phyloP scores from a whole-genome alignment of 1,284 basidiomycete species.

The Cryptococcus jaspeensis region DNA sequence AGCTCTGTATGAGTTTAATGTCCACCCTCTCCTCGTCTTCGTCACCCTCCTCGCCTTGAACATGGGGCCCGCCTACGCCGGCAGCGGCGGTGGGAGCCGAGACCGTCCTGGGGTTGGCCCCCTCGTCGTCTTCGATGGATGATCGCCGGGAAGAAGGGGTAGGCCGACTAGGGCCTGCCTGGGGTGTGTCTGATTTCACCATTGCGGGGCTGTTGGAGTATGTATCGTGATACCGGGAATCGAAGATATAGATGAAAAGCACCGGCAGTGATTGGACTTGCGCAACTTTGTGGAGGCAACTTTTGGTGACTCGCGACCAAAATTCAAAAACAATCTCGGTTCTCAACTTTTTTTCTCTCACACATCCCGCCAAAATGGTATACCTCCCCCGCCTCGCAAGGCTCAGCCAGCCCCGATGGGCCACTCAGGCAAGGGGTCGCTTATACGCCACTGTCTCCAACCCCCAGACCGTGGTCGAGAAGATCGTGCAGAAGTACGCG shows the following conservation, averaged over 20 bases:
- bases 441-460: slow-evolving; percentile 42
- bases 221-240: not conserved
- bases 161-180: slow-evolving; percentile 16
- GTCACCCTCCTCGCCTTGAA: slow-evolving; percentile 16
- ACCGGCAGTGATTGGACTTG: slow-evolving; percentile 14
- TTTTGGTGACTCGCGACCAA: slow-evolving; percentile 4
- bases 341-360: not conserved
- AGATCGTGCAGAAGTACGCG: slow-evolving; percentile 95
- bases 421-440: slow-evolving; percentile 9
- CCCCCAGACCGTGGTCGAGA: slow-evolving; percentile 92
- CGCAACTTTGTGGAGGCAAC: not conserved
- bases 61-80: not conserved
- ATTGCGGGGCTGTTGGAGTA: not conserved
- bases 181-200: not conserved
- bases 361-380: slow-evolving; percentile 8
- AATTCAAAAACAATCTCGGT: slow-evolving; percentile 1
- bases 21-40: slow-evolving; percentile 24
- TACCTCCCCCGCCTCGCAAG: slow-evolving; percentile 9
- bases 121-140: not conserved
- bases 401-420: slow-evolving; percentile 4
- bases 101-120: no score
- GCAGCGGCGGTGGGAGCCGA: not conserved
- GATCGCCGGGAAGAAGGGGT: not conserved
- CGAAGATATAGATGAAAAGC: slow-evolving; percentile 11
- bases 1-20: slow-evolving; percentile 19